phyloP scores from a whole-genome alignment of 257 asterid genomes.

The Avicennia marina region DNA sequence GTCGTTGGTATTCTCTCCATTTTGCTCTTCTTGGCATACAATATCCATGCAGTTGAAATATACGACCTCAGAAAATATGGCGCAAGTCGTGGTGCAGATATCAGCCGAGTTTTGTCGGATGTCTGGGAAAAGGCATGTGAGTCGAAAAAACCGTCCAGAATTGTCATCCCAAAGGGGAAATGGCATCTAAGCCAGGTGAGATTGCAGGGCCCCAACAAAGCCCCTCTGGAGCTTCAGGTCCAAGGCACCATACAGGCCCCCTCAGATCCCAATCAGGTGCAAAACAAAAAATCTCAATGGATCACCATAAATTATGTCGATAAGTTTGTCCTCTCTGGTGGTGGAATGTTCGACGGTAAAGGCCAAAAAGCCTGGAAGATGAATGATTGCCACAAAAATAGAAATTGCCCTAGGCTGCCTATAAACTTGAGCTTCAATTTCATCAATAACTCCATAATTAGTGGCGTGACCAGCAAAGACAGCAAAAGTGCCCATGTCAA shows the following conservation, averaged over 20 bases:
- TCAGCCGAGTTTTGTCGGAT: no score
- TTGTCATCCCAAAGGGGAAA: slow-evolving; percentile 35
- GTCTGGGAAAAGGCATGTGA: slow-evolving; percentile 38
- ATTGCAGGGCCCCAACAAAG: slow-evolving; percentile 13
- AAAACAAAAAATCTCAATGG: slow-evolving; percentile 31
- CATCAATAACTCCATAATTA: slow-evolving; percentile 9
- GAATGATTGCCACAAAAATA: slow-evolving; percentile 37
- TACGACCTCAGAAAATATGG: no score
- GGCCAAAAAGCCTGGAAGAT: slow-evolving; percentile 36
- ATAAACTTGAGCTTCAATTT: slow-evolving; percentile 22
- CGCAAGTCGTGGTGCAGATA: no score
- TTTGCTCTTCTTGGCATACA: no score
- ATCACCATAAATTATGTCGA: slow-evolving; percentile 33
- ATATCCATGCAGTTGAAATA: no score
- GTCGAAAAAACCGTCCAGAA: slow-evolving; percentile 11
- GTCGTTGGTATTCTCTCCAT: no score
- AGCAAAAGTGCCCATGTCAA: slow-evolving; percentile 15
- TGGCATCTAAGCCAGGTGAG: slow-evolving; percentile 20
- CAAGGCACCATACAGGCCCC: slow-evolving; percentile 34
- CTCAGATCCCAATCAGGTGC: slow-evolving; percentile 11
- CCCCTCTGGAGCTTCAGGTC: slow-evolving; percentile 33
- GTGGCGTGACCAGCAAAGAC: slow-evolving; percentile 12
- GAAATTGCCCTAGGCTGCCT: slow-evolving; percentile 30
- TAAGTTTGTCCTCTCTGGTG: slow-evolving; percentile 37
- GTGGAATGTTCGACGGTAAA: slow-evolving; percentile 43